These are phyloP conservation scores for Paramecium octaurelia DNA, from an alignment of 73 alveolate species.

Conservation along the genomic window DNA sequence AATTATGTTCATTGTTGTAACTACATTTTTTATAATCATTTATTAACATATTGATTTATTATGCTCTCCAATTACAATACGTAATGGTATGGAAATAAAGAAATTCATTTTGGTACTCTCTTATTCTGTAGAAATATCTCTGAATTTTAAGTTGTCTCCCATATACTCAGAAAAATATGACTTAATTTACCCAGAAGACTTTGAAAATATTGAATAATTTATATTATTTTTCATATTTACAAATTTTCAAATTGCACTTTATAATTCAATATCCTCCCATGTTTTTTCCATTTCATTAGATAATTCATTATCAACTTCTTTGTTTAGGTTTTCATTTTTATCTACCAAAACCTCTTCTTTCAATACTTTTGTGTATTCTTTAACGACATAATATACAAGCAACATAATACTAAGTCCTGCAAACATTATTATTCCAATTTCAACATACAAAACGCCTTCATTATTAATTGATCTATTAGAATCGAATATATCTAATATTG, in stretches of 20 bases:
- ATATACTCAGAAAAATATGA: not conserved
- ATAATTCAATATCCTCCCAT: not conserved
- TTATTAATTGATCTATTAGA: not conserved
- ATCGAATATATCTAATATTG: not conserved
- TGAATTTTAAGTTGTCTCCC: not conserved
- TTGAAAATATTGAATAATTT: too few species aligned
- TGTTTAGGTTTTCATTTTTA: not conserved
- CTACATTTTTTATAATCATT: not conserved
- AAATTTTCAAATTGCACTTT: not conserved
- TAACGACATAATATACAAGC: not conserved
- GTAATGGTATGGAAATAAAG: too few species aligned
- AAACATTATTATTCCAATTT: not conserved
- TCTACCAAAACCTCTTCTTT: not conserved
- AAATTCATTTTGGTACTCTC: too few species aligned
- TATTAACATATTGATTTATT: not conserved
- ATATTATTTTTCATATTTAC: not conserved
- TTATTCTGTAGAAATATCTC: too few species aligned
- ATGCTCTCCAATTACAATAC: not conserved
- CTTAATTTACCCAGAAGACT: not conserved
- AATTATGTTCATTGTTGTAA: not conserved
- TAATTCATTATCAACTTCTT: not conserved
- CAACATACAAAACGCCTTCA: not conserved
- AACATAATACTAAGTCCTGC: not conserved
- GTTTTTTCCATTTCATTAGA: not conserved
- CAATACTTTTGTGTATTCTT: not conserved